phyloP scores from a whole-genome alignment of 2,329 filamentous ascomycete species.

The Golovinomyces cichoracearum region DNA sequence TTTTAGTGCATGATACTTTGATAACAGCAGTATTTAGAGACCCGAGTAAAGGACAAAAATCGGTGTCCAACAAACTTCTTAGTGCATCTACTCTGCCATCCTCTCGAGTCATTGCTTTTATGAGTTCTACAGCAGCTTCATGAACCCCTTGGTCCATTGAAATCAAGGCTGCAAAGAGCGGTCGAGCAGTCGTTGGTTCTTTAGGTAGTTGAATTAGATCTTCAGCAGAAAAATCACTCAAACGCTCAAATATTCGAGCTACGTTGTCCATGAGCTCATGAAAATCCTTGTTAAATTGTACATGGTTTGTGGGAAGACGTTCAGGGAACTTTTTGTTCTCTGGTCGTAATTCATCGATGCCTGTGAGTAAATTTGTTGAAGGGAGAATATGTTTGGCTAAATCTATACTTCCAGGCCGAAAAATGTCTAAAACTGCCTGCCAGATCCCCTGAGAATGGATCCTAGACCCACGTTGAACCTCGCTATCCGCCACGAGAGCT shows the following conservation, averaged over 20 bases:
- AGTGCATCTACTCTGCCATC: conserved; percentile 25
- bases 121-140: conserved; percentile 52
- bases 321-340: conserved; percentile 9
- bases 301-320: conserved; percentile 27
- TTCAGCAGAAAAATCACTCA: conserved; percentile 47
- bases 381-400: conserved; percentile 47
- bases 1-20: conserved; percentile 19
- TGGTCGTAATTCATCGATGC: conserved; percentile 43
- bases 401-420: conserved; percentile 39
- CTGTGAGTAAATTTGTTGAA: conserved; percentile 35
- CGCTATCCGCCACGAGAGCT: conserved; percentile 28
- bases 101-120: conserved; percentile 59
- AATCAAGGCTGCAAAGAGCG: conserved; percentile 54
- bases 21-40: conserved; percentile 21
- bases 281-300: conserved; percentile 56
- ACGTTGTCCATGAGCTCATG: conserved; percentile 34
- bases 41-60: conserved; percentile 20
- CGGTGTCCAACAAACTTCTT: conserved; percentile 21
- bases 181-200: conserved; percentile 40
- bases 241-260: conserved; percentile 46
- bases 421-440: conserved; percentile 44
- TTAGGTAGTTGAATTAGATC: conserved; percentile 46
- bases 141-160: conserved; percentile 58
- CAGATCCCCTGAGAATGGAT: conserved; percentile 53
- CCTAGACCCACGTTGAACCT: conserved; percentile 39